Base-by-base conservation (phyloP, 257 asterid species). In the Jaltomata sinuosa region DNA sequence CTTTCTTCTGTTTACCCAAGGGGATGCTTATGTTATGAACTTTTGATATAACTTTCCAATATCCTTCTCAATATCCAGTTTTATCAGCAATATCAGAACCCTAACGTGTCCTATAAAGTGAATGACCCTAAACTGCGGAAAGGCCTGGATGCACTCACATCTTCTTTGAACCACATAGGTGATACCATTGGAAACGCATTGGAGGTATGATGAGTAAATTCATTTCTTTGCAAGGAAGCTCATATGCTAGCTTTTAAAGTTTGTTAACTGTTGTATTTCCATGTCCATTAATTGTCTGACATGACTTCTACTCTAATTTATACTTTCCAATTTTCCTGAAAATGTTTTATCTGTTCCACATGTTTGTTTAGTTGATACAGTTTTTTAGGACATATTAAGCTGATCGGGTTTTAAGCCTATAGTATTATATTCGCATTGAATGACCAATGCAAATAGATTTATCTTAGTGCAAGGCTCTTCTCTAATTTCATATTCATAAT, bases 121-220 rank as follows among this genome's bases (percentile, higher is more conserved):
- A 97, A 95, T 59, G 92, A 91, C 87, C 94, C 97, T 61, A 88
- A 85, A 59, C 53, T 91, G 52, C 86, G 88, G 21, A 90, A 89
- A 86, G 83, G 91, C 71, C 84, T 81, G 59, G 86, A 84, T 69
- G 89, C 93, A 29, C 83, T 95, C 67, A 80, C 97, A 32, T 83
- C 91, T 71, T 92, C 97, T 62, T 84, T 93, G 90, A 92, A 92
- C 85, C 91, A 91, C 68, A 90, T 90, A 74, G 94, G 95, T 80
- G 95, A 89, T 84, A 82, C 88, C 81, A 88, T 94, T 74, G 95
- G 97, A 65, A 93, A 90, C 86, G 95, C 97, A 14, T 85, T 92
- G 69, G 95, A 94, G 95, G 95, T 93, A 74, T 38, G 38, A 29
- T 27, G 21, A 47, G 49, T 11, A 31, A 16, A 79, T 52, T 50